These are phyloP conservation scores for Penicillium arizonense DNA, from an alignment of 495 filamentous ascomycete species.

Conservation along the genomic window DNA sequence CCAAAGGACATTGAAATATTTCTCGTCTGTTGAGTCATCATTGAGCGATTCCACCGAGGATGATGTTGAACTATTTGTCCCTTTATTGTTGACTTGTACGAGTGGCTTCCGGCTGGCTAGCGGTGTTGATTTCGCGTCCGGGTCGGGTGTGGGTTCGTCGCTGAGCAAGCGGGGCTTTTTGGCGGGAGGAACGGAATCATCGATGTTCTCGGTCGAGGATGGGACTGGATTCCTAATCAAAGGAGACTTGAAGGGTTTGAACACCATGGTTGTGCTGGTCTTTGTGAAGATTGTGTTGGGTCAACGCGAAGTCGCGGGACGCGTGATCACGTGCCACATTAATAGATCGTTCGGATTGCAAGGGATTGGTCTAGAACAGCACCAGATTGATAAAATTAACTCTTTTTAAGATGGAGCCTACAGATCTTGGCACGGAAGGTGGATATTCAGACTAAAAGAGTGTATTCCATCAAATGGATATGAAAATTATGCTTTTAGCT, in stretches of 20 bases:
- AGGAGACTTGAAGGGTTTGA: slow-evolving; percentile 47
- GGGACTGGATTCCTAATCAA: slow-evolving; percentile 34
- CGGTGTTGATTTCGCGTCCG: slow-evolving; percentile 9
- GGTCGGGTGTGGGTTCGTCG: slow-evolving; percentile 10
- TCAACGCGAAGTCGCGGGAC: slow-evolving; percentile 13
- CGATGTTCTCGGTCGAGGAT: not conserved
- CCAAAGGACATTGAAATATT: slow-evolving; percentile 70
- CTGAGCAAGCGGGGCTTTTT: slow-evolving; percentile 32
- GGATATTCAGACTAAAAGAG: not conserved
- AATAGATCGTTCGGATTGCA: not conserved
- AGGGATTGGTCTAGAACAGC: not conserved
- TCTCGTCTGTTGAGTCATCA: slow-evolving; percentile 28
- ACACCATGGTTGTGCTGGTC: slow-evolving; percentile 36
- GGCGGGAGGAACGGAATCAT: slow-evolving; percentile 18
- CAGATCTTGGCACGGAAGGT: not conserved
- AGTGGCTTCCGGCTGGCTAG: slow-evolving; percentile 25
- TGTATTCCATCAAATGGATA: not conserved
- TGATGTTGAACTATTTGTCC: slow-evolving; percentile 7
- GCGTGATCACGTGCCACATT: slow-evolving; percentile 19
- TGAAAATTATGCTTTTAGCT: slow-evolving; percentile 8
- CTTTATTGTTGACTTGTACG: slow-evolving; percentile 31
- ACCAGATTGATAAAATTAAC: not conserved
- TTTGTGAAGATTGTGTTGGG: slow-evolving; percentile 1
- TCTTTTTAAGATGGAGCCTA: not conserved
- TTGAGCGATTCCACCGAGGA: not conserved